phyloP scores from a whole-genome alignment of 306 rosid species.

The Quercus alba region DNA sequence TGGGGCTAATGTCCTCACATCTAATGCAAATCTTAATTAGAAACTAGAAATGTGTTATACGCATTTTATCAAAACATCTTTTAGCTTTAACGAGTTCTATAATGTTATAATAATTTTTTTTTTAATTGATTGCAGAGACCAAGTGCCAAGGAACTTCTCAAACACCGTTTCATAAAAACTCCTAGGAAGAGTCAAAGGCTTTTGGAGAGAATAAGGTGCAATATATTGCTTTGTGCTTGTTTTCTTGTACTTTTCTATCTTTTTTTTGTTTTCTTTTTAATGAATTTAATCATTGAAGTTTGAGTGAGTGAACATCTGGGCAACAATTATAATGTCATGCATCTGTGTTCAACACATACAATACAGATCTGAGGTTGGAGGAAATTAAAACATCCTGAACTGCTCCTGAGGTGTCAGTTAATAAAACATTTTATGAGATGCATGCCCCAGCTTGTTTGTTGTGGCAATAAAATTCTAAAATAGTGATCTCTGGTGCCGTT shows the following conservation, averaged over 20 bases:
- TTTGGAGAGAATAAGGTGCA: slow-evolving; percentile 89
- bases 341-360: neutral
- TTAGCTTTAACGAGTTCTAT: neutral
- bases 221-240: slow-evolving; percentile 11
- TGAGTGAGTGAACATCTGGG: neutral
- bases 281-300: slow-evolving; percentile 8
- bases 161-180: slow-evolving; percentile 85
- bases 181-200: slow-evolving; percentile 88
- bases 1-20: neutral
- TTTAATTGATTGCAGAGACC: slow-evolving; percentile 68
- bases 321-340: slow-evolving; percentile 4
- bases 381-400: neutral
- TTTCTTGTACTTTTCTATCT: neutral
- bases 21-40: neutral
- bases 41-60: neutral
- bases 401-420: slow-evolving; percentile 11
- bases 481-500: slow-evolving; percentile 1
- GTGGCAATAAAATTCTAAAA: slow-evolving; percentile 17
- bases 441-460: slow-evolving; percentile 15
- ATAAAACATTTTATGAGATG: slow-evolving; percentile 7
- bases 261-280: neutral
- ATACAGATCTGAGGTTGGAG: neutral
- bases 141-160: slow-evolving; percentile 95
- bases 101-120: neutral
- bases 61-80: neutral